These are phyloP conservation scores for Phaeosphaeria sp. DNA, from an alignment of 2,329 filamentous ascomycete genomes.

Conservation along the genomic window DNA sequence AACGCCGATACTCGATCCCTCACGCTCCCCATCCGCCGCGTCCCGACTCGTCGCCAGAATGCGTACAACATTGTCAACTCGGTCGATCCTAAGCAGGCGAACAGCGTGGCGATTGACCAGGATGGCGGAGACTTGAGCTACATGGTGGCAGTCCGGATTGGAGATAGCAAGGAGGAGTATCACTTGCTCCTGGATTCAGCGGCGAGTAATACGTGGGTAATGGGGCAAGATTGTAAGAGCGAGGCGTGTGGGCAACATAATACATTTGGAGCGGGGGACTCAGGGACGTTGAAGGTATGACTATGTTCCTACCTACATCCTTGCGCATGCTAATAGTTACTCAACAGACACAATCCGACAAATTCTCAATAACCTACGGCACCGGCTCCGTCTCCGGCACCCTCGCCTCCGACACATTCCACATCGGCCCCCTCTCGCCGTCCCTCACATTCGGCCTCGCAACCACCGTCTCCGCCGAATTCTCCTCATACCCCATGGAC, in stretches of 20 bases:
- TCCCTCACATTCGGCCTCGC: slow-evolving; percentile 76
- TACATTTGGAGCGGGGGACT: slow-evolving; percentile 71
- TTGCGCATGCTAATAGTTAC: slow-evolving; percentile 1
- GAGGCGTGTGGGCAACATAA: slow-evolving; percentile 73
- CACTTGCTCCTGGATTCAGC: slow-evolving; percentile 63
- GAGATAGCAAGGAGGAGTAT: slow-evolving; percentile 58
- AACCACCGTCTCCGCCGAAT: slow-evolving; percentile 74
- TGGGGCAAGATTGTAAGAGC: slow-evolving; percentile 72
- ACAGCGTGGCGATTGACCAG: slow-evolving; percentile 60
- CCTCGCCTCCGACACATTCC: slow-evolving; percentile 70
- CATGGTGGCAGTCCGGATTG: slow-evolving; percentile 59
- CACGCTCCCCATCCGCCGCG: slow-evolving; percentile 39
- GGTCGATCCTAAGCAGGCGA: slow-evolving; percentile 41
- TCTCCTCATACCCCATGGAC: slow-evolving; percentile 81
- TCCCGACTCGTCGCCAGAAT: slow-evolving; percentile 55
- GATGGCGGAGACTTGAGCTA: slow-evolving; percentile 64
- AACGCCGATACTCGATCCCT: slow-evolving; percentile 11
- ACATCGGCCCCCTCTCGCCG: slow-evolving; percentile 70
- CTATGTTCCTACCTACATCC: not conserved
- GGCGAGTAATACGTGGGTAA: slow-evolving; percentile 79
- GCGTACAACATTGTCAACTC: slow-evolving; percentile 52
- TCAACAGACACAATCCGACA: slow-evolving; percentile 53
- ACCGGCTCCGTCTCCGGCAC: slow-evolving; percentile 75
- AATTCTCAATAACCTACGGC: slow-evolving; percentile 77
- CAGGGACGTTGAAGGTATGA: slow-evolving; percentile 62